Conservation (phyloP, 2,329 filamentous ascomycete genomes). For the Oidium heveae region DNA sequence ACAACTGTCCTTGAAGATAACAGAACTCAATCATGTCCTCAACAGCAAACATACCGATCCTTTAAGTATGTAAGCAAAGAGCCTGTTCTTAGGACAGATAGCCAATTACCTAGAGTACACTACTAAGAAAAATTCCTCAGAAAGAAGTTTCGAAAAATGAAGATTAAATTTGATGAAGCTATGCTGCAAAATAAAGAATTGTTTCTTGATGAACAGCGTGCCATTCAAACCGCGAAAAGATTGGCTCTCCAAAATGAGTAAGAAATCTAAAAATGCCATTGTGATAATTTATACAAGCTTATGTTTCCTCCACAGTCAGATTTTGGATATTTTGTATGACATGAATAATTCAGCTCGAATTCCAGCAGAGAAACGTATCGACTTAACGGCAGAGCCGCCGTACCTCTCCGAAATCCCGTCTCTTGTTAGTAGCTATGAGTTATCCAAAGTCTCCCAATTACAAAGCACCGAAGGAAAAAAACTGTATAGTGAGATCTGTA, state of each 20-base stretch:
- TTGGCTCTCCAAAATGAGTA: constrained; percentile 87
- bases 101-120: too few relatives aligned
- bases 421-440: constrained; percentile 9
- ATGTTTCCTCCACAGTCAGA: constrained; percentile 31
- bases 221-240: constrained; percentile 55
- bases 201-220: constrained; percentile 59
- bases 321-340: constrained; percentile 72
- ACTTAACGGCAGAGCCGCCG: constrained; percentile 24
- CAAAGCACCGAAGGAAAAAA: constrained; percentile 9
- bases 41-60: constrained; percentile 17
- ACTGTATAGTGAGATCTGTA: constrained; percentile 9
- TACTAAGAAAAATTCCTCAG: constrained; percentile 45
- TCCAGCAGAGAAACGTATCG: constrained; percentile 46
- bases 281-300: neutral
- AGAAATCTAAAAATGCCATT: constrained; percentile 11
- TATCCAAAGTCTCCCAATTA: constrained; percentile 6
- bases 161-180: constrained; percentile 48
- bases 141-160: constrained; percentile 93
- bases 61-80: constrained; percentile 15
- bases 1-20: too few relatives aligned
- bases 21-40: constrained; percentile 6
- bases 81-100: too few relatives aligned
- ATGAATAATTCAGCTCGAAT: constrained; percentile 69
- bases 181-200: constrained; percentile 63
- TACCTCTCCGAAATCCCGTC: constrained; percentile 7